These are phyloP conservation scores for Phycomyces blakesleeanus DNA, from an alignment of 192 early-diverging fungal genomes.

Conservation along the genomic window DNA sequence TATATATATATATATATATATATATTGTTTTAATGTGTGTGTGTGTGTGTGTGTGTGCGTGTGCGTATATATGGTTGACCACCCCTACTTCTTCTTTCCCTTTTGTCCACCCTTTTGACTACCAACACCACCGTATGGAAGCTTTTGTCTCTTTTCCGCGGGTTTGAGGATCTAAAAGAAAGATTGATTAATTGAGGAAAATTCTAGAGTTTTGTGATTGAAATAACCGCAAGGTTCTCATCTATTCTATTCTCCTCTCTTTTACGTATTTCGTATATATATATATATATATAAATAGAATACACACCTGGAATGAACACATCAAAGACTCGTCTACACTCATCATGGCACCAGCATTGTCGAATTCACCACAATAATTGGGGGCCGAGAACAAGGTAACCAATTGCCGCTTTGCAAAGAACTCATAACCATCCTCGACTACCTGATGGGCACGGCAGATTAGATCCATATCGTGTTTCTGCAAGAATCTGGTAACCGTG, in stretches of 20 bases:
- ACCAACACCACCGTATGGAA: slow-evolving; percentile 10
- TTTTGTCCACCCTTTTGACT: slow-evolving; percentile 10
- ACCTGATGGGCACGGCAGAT: slow-evolving; percentile 94
- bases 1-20: too few relatives aligned
- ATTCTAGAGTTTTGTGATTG: too few relatives aligned
- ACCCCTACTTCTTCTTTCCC: slow-evolving; percentile 22
- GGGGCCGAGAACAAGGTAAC: slow-evolving; percentile 95
- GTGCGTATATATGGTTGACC: background rate
- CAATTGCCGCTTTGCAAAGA: slow-evolving; percentile 84
- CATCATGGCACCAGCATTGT: slow-evolving; percentile 89
- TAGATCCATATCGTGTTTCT: slow-evolving; percentile 95
- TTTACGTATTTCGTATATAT: too few relatives aligned
- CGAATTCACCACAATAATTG: slow-evolving; percentile 98
- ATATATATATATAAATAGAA: too few relatives aligned
- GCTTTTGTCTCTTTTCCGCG: slow-evolving; percentile 27
- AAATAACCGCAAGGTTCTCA: too few relatives aligned
- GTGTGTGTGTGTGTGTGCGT: too few relatives aligned
- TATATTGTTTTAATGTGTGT: too few relatives aligned
- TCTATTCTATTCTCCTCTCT: too few relatives aligned
- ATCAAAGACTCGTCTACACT: slow-evolving; percentile 84
- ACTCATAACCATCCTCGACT: slow-evolving; percentile 98
- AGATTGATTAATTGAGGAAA: too few relatives aligned
- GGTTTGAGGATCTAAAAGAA: slow-evolving; percentile 19
- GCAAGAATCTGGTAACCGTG: slow-evolving; percentile 75
- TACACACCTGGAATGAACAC: slow-evolving; percentile 89